A percentile compares a stretch with the other conserved stretches of the same genome.
These are phyloP conservation scores for Chaetomium olivaceum DNA, from an alignment of 2,329 filamentous ascomycete genomes.

Conservation along the genomic window DNA sequence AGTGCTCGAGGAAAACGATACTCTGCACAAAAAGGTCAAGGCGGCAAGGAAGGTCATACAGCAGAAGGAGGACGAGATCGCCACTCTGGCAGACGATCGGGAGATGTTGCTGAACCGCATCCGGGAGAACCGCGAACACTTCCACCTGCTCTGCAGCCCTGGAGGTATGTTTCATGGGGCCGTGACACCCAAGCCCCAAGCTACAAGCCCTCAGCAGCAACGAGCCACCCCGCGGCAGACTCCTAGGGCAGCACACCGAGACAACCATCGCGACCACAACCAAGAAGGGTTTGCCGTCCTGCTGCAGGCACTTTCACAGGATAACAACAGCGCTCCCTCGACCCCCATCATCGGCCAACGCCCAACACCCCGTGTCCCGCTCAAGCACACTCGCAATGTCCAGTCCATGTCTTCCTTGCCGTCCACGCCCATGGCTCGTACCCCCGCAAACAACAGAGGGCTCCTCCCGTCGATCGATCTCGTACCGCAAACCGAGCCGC, in stretches of 20 bases:
- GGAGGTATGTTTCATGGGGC: conserved; percentile 66
- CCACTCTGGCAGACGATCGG: conserved; percentile 72
- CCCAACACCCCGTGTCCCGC: conserved; percentile 49
- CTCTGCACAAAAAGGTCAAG: conserved; percentile 64
- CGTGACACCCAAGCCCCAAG: conserved; percentile 58
- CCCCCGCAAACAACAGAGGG: conserved; percentile 49
- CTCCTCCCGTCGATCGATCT: conserved; percentile 65
- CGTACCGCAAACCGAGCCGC: conserved; percentile 60
- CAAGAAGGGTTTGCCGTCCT: conserved; percentile 71
- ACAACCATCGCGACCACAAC: conserved; percentile 52
- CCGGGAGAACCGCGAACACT: conserved; percentile 83
- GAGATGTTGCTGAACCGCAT: conserved; percentile 78
- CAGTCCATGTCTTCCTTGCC: conserved; percentile 86
- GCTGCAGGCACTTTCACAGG: conserved; percentile 76
- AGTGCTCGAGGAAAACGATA: conserved; percentile 65
- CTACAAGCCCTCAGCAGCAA: conserved; percentile 48
- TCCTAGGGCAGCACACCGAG: conserved; percentile 45
- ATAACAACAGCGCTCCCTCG: conserved; percentile 72
- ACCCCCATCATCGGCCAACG: conserved; percentile 59
- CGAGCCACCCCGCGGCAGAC: conserved; percentile 55
- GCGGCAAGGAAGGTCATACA: conserved; percentile 77
- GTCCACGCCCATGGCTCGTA: conserved; percentile 66
- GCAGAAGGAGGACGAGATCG: conserved; percentile 72
- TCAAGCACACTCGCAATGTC: conserved; percentile 70
- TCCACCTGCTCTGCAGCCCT: conserved; percentile 75